Conservation (phyloP, 1,284 basidiomycete genomes). For the Cystobasidiaceae sp. region DNA sequence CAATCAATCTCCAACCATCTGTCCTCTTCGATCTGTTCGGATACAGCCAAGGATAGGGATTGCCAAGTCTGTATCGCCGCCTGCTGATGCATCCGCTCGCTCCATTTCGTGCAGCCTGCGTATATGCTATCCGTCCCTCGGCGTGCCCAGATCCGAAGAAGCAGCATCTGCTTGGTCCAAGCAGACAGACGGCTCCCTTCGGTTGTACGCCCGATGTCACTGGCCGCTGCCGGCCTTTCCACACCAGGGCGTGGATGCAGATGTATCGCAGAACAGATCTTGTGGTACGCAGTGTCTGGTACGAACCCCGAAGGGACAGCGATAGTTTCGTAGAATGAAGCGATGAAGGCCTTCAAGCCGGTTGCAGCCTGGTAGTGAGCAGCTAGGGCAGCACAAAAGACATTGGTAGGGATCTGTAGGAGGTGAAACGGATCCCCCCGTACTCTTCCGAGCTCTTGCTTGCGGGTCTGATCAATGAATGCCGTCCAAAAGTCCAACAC, state of each 20-base stretch:
- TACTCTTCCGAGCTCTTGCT: neutral
- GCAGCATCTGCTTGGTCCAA: slow-evolving; percentile 16
- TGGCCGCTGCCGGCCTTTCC: no score
- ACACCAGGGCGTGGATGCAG: no score
- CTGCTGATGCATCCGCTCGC: slow-evolving; percentile 5
- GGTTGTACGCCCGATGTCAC: neutral
- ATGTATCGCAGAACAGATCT: no score
- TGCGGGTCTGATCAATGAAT: neutral
- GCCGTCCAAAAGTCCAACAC: slow-evolving; percentile 1
- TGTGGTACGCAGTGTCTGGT: neutral
- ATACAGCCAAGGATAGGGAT: neutral
- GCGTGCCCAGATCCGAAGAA: slow-evolving; percentile 18
- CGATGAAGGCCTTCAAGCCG: slow-evolving; percentile 1
- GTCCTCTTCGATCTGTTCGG: neutral
- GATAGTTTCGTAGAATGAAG: neutral
- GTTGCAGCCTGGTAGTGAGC: neutral
- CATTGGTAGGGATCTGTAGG: slow-evolving; percentile 4
- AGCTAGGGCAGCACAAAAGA: neutral
- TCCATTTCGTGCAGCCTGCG: neutral
- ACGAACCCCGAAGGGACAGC: slow-evolving; percentile 3
- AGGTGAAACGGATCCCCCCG: slow-evolving; percentile 11
- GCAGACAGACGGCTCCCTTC: neutral
- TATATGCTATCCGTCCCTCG: slow-evolving; percentile 5
- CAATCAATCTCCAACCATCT: neutral
- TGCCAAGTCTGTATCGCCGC: neutral